Evolutionary conservation across 306 rosid species (phyloP).

Genomic region (Psophocarpus tetragonolobus): DNA sequence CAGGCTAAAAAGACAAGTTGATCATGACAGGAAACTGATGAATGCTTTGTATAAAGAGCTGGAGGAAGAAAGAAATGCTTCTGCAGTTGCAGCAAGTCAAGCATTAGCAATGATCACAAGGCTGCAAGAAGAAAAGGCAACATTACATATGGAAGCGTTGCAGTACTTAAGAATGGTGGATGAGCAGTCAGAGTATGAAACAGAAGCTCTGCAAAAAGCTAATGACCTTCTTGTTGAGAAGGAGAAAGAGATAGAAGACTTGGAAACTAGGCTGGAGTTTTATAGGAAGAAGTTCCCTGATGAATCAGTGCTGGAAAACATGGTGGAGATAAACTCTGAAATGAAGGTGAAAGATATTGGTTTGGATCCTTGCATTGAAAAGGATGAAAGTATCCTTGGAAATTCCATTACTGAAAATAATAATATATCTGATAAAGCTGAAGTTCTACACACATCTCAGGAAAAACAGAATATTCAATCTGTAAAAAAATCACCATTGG

Average conservation of each 20-base stretch:
- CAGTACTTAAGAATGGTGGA: slow-evolving; percentile 82
- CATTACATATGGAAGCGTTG: slow-evolving; percentile 84
- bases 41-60: slow-evolving; percentile 73
- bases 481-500: slow-evolving; percentile 39
- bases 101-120: slow-evolving; percentile 93
- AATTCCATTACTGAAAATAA: slow-evolving; percentile 38
- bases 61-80: slow-evolving; percentile 92
- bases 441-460: slow-evolving; percentile 16
- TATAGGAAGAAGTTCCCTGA: slow-evolving; percentile 54
- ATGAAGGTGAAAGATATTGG: slow-evolving; percentile 75
- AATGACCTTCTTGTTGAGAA: slow-evolving; percentile 67
- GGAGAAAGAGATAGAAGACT: slow-evolving; percentile 73
- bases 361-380: slow-evolving; percentile 50
- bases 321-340: slow-evolving; percentile 46
- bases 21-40: slow-evolving; percentile 80
- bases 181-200: slow-evolving; percentile 81
- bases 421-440: slow-evolving; percentile 36
- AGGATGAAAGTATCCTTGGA: slow-evolving; percentile 34
- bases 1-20: slow-evolving; percentile 73
- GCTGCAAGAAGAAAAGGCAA: slow-evolving; percentile 86
- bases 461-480: slow-evolving; percentile 36
- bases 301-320: slow-evolving; percentile 46
- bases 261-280: slow-evolving; percentile 64
- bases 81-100: slow-evolving; percentile 73
- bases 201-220: slow-evolving; percentile 63